Evolutionary conservation across 495 filamentous ascomycete species (phyloP).

Genomic region (Penicillium coprophilum): DNA sequence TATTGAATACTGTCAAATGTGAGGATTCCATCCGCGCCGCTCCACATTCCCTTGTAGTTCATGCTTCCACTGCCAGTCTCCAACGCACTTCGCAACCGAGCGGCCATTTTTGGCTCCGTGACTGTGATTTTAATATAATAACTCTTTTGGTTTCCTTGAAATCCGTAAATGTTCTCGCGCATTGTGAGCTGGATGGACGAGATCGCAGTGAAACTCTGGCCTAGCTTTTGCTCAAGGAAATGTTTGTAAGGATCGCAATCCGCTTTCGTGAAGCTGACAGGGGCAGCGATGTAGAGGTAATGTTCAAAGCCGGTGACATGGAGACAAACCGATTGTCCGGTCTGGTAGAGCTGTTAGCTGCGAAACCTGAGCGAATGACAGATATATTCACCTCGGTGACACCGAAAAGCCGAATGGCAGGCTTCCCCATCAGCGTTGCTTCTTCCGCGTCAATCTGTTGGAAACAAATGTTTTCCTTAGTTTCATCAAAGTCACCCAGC

Average conservation of each 20-base stretch:
- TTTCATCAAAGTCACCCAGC: constrained; percentile 69
- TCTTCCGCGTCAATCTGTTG: constrained; percentile 97
- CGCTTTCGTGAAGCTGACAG: constrained; percentile 69
- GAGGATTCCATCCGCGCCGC: constrained; percentile 64
- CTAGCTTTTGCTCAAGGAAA: constrained; percentile 75
- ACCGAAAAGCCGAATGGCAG: constrained; percentile 86
- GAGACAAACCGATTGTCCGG: constrained; percentile 88
- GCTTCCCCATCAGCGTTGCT: constrained; percentile 67
- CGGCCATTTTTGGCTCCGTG: constrained; percentile 79
- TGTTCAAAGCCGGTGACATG: constrained; percentile 96
- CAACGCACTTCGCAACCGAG: constrained; percentile 66
- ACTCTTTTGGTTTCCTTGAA: constrained; percentile 86
- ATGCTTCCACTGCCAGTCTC: constrained; percentile 61
- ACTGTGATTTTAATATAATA: constrained; percentile 93
- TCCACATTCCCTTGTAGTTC: constrained; percentile 93
- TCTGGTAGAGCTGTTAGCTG: constrained; percentile 34
- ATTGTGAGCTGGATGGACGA: constrained; percentile 74
- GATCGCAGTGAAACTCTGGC: constrained; percentile 60
- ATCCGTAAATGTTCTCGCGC: constrained; percentile 87
- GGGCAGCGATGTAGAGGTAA: constrained; percentile 92
- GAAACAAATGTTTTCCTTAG: constrained; percentile 73
- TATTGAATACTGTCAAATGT: constrained; percentile 97
- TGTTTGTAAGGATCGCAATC: constrained; percentile 74
- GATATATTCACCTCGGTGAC: constrained; percentile 73
- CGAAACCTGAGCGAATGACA: neutral